Evolutionary conservation across 208 protist genomes (phyloP), one percentile per base, ranked within the genome.

Genomic region (Trypanosoma conorhini): DNA sequence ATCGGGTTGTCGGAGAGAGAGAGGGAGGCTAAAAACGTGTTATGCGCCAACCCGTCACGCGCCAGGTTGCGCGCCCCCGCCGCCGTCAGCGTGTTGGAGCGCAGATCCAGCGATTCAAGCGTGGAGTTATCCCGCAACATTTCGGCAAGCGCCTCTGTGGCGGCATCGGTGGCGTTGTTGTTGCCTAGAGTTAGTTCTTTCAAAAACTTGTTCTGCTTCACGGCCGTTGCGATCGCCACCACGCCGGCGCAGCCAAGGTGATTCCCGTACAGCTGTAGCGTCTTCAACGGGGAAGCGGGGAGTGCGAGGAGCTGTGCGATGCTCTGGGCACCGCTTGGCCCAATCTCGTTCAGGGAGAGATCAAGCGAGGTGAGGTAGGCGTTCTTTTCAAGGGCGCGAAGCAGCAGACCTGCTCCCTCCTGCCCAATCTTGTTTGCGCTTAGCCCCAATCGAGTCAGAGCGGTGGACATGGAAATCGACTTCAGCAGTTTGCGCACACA

Each of bases 341-440:
- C 92, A 62, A 97, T 67, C 46, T 97, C 88, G 62, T 97, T 97
- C 42, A 88, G 72, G 28, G 90, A 95, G 22, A 96, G 55, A 57
- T 97, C 90, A n/a, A 97, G 82, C 19, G 77, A 86, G 13, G 83
- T 86, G 35, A 97, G 67, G 74, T 88, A 96, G 3, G 83, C 88
- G 76, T 94, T 96, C 67, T 88, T 84, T 70, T 94, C 88, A 9
- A 97, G 82, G 33, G 75, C 82, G 26, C 82, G 83, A 7, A 79
- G 62, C 21, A 94, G 38, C 24, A 94, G 60, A 26, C 73, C 78
- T 28, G 88, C 90, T 0, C 90, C 93, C 24, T 94, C 90, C 5
- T 88, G 82, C 0, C 90, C 88, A 15, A 97, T 69, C 61, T 93
- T 94, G 79, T 97, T 97, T 33, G 81, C 63, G 19, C 68, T 78